Evolutionary conservation across 768 basidiomycete genomes (phyloP).

Genomic region (Trametes elegans): DNA sequence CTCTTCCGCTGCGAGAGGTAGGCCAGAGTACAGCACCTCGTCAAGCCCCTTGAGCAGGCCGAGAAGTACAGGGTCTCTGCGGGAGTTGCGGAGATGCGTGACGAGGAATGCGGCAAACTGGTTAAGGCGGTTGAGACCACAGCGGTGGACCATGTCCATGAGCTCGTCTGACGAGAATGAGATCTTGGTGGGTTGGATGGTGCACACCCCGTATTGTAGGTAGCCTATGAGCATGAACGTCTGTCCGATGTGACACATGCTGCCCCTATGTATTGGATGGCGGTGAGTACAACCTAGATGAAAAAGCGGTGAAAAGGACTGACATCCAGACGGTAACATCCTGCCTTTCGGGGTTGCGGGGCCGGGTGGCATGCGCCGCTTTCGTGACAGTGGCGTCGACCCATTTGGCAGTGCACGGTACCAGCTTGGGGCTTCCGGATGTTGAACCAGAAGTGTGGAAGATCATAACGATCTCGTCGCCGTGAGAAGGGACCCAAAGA

Average conservation of each 20-base stretch:
- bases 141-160: constrained; percentile 64
- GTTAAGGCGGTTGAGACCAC: constrained; percentile 70
- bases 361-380: constrained; percentile 49
- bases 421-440: constrained; percentile 79
- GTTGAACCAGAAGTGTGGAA: constrained; percentile 85
- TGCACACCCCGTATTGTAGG: constrained; percentile 71
- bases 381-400: constrained; percentile 60
- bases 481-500: constrained; percentile 33
- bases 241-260: constrained; percentile 82
- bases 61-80: constrained; percentile 58
- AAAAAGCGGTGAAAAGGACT: constrained; percentile 32
- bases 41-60: constrained; percentile 53
- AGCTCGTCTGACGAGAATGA: constrained; percentile 69
- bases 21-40: constrained; percentile 64
- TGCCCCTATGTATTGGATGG: constrained; percentile 52
- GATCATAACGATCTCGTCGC: constrained; percentile 54
- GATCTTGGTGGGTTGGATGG: constrained; percentile 65
- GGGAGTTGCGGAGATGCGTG: constrained; percentile 58
- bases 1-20: constrained; percentile 63
- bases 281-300: constrained; percentile 33
- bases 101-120: constrained; percentile 73
- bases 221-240: constrained; percentile 72
- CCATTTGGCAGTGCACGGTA: constrained; percentile 70
- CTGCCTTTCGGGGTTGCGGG: constrained; percentile 48
- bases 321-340: constrained; percentile 77